Base-by-base conservation (phyloP, 495 filamentous ascomycete genomes). In the Talaromyces nanjingensis region DNA sequence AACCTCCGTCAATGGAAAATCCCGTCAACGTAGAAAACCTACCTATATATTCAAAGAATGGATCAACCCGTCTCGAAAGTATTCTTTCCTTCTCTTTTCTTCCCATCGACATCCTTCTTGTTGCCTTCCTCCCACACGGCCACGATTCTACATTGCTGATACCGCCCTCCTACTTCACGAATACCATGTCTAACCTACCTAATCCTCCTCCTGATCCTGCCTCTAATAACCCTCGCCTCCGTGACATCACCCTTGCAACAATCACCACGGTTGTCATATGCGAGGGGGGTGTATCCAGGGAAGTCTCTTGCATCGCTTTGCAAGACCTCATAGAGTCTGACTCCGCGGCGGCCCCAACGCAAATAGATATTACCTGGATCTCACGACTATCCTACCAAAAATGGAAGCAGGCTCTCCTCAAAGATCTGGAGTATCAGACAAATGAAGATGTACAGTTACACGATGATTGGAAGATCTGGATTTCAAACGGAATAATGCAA, bases 241-340 rank as follows among this genome's bases (percentile, higher is more conserved):
- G 37, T 16, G 37, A 42, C 37, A 42, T 42, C 37, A 42, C 37
- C 4, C 14, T 42, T 6, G 37, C 37, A 42, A 42, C 37, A 5
- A 42, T 42, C 4, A 42, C 37, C 12, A 42, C 37, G 9, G 12
- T 39, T 14, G 0, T 42, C 14, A 6, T 16, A 16, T 4, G 12
- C 14, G 9, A 42, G 4, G 4, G 4, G 1, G 37, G 37, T 16
- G 1, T 2, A 14, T 1, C 1, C 4, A 42, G 4, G 14, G 37
- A 42, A 42, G 37, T 42, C 37, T 42, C 37, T 42, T 42, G 37
- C 37, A 3, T n/a, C 14, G 4, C 12, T 42, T 3, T 42, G 3
- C 37, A 6, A 42, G 37, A 42, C 37, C 56, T 66, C 68, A 39
- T 7, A 39, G 33, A 64, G 59, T 58, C 65, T 45, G 14, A 20